Percentiles rank a stretch among this genome's conserved stretches.
phyloP scores from a whole-genome alignment of 116 monocot species.

The Posidonia oceanica region DNA sequence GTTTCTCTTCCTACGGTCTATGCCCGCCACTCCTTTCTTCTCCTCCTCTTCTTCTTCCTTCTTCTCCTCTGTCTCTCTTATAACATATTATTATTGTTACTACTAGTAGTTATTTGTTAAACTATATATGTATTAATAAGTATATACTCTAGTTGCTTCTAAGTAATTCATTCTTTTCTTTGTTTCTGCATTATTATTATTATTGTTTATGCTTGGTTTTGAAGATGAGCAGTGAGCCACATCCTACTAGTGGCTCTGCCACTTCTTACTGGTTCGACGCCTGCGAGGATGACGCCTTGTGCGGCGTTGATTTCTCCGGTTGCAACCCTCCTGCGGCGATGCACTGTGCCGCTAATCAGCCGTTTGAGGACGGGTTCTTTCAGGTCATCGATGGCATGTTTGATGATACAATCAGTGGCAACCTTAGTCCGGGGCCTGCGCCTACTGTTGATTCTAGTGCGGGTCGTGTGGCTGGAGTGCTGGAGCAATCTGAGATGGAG shows the following conservation, averaged over 20 bases:
- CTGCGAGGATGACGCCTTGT: constrained; percentile 47
- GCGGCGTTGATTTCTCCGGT: constrained; percentile 40
- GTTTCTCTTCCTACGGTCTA: constrained; percentile 45
- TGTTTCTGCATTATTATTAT: constrained; percentile 3
- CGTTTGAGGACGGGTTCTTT: constrained; percentile 22
- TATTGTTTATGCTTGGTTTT: neutral
- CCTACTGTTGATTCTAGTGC: no score
- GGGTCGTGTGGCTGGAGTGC: no score
- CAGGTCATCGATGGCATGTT: constrained; percentile 67
- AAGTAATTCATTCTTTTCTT: neutral
- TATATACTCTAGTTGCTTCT: no score
- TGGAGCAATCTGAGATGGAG: no score
- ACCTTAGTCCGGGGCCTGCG: neutral
- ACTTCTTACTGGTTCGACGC: constrained; percentile 79
- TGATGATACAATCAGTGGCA: constrained; percentile 41
- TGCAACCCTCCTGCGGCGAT: constrained; percentile 29
- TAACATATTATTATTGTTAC: neutral
- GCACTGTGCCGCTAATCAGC: constrained; percentile 8
- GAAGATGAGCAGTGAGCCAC: constrained; percentile 18
- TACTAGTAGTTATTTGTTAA: neutral
- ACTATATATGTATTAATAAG: no score
- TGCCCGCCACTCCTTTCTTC: constrained; percentile 40
- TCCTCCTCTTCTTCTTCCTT: constrained; percentile 8
- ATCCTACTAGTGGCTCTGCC: neutral
- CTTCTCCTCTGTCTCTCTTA: constrained; percentile 6